Percentiles rank a stretch among this genome's conserved stretches.
phyloP scores from a whole-genome alignment of 176 grass and related monocot genomes.

The Alopecurus myosuroides region DNA sequence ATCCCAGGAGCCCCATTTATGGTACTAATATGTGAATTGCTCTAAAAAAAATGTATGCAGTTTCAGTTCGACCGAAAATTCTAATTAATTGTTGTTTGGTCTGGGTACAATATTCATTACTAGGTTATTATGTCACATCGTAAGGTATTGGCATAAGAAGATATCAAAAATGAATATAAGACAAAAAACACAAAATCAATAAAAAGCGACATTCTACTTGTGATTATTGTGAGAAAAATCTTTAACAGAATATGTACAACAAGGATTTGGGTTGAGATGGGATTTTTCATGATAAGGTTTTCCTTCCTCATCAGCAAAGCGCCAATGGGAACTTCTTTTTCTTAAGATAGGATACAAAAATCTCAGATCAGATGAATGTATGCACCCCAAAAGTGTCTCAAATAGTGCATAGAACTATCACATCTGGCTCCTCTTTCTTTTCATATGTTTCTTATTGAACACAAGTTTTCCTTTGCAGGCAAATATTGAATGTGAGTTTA shows the following conservation, averaged over 20 bases:
- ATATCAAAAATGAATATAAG: background rate
- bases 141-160: background rate
- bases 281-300: background rate
- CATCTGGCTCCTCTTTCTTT: background rate
- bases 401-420: background rate
- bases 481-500: background rate
- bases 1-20: background rate
- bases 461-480: background rate
- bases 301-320: too few relatives aligned
- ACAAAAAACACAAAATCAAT: background rate
- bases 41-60: background rate
- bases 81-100: background rate
- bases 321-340: too few relatives aligned
- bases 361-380: background rate
- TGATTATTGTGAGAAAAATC: background rate
- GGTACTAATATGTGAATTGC: background rate
- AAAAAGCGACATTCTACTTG: background rate
- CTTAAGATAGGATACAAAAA: too few relatives aligned
- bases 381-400: background rate
- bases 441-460: background rate
- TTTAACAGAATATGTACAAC: background rate
- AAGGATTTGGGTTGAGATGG: background rate
- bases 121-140: background rate
- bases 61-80: background rate
- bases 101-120: background rate